Evolutionary conservation across 805 yeast genomes (phyloP), one percentile per base, ranked within the genome.

Genomic region (Sugiyamaella qingdaonensis): DNA sequence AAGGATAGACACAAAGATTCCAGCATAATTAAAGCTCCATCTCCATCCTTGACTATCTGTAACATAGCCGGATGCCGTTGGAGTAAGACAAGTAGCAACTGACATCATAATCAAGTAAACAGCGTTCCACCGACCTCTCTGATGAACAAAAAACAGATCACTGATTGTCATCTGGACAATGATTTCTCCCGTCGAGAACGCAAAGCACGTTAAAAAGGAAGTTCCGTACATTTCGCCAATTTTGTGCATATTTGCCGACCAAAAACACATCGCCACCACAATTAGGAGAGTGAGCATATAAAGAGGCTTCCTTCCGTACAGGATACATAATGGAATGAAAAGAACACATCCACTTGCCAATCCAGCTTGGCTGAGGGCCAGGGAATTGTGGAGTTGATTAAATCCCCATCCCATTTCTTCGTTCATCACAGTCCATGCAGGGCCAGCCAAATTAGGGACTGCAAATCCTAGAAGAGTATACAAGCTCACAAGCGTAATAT

Each of bases 41-140:
- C 64, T n/a, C 65, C 65, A 61, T 3, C 65, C 65, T 27, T 58
- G 49, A 5, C 52, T 48, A 43, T 57, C 58, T 1, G 63, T 56
- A 39, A 61, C 59, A 32, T 53, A 52, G 11, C 65, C 65, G 33
- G 62, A 64, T n/a, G 62, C 56, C 9, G 61, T 55, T 10, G 53
- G 54, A 13, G 58, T 59, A 49, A 61, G 50, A 32, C 55, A 59
- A 32, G 61, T 58, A 9, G 64, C 65, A 10, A 61, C 34, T 11
- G 61, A 61, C 13, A 59, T 59, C 8, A 61, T 59, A n/a, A 61
- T 54, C 46, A 61, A 46, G 46, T 56, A 61, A 18, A 61, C 56
- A 10, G 61, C 58, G 31, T 59, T 54, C 64, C 59, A 58, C 35
- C 61, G 49, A 2, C 64, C 65, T 29, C 64, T 46, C 36, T 59